Evolutionary conservation across 257 asterid species (phyloP), one percentile per base, ranked within the genome.

Genomic region (Nyctanthes arbortristis): DNA sequence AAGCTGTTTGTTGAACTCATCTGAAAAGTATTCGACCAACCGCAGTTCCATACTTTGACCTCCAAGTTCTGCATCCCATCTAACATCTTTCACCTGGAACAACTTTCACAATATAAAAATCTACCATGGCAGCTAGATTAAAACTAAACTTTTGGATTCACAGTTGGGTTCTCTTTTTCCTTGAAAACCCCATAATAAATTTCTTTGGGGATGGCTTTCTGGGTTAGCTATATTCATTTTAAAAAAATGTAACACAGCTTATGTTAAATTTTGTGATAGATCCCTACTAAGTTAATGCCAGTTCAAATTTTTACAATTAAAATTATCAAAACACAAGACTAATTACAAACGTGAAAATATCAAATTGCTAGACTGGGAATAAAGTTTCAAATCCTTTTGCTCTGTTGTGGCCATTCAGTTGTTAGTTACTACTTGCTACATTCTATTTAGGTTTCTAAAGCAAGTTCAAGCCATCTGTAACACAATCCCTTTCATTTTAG

Each of bases 31-130:
- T 73, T 94, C 97, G 69, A 94, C 95, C 88, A 94, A 71, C 81
- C 93, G 89, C 78, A 88, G 43, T 68, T 94, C 99, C 96, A 94
- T 86, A 71, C 79, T 79, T 79, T 94, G 97, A 68, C 99, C 99
- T 70, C 99, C 99, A 73, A 94, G 93, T 65, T 86, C 89, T 35
- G 95, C 88, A 34, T 91, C 87, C 99, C 99, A 94, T 81, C 83
- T 84, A 61, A 91, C 99, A 81, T 91, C 99, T 89, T 86, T 89
- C 76, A 94, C 97, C 97, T 93, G 85, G 73, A 74, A 78, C 65
- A 77, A 62, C 61, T 10, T 47, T 61, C 65, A 77, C 12, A 39
- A 77, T 67, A 69, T 77, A 69, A 80, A 65, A 68, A 49, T 37
- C 60, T 47, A 52, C n/a, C 5, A n/a, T 45, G 24, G n/a, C 43